Base-by-base conservation (phyloP, 139 green algal genomes). In the Haematococcus lacustris region DNA sequence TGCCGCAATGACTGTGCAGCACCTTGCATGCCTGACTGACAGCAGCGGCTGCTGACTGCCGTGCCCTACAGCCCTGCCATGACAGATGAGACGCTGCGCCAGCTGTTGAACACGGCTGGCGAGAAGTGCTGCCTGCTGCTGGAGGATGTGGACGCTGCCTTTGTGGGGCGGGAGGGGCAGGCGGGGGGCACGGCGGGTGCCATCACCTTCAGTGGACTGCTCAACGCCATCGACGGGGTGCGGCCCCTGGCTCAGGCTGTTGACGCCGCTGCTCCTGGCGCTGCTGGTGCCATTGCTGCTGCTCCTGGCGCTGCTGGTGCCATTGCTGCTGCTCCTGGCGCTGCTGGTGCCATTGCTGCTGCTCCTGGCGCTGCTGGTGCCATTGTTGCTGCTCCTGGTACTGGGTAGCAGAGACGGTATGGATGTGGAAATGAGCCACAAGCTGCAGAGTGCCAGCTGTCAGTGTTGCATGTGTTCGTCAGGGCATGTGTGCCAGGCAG, bases 221-320 rank as follows among this genome's bases (percentile, higher is more conserved):
- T 89, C 34, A 89, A 89, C 61, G 78, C 81, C 25, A 82, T 89
- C 30, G 83, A 89, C 51, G 83, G 83, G 37, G 78, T 87, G 39
- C 3, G 38, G 63, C 32, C 13, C 32, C 30, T 21, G 30, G 47
- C 13, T 13, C 13, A 21, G 21, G 13, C 21, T 13, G 47, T 13
- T 57, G 47, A 57, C 47, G 47, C 47, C 13, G 13, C 13, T 21
- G n/a, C n/a, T n/a, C n/a, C n/a, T n/a, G n/a, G n/a, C n/a, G n/a
- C n/a, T n/a, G n/a, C n/a, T n/a, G n/a, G n/a, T n/a, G n/a, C n/a
- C n/a, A n/a, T n/a, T n/a, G n/a, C n/a, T n/a, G n/a, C n/a, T n/a
- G n/a, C n/a, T n/a, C n/a, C n/a, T n/a, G n/a, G n/a, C n/a, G n/a
- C n/a, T n/a, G n/a, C n/a, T n/a, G n/a, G n/a, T n/a, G n/a, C n/a